phyloP scores from a whole-genome alignment of 2,329 filamentous ascomycete genomes.

The Cladosporium austrohemisphaericum region DNA sequence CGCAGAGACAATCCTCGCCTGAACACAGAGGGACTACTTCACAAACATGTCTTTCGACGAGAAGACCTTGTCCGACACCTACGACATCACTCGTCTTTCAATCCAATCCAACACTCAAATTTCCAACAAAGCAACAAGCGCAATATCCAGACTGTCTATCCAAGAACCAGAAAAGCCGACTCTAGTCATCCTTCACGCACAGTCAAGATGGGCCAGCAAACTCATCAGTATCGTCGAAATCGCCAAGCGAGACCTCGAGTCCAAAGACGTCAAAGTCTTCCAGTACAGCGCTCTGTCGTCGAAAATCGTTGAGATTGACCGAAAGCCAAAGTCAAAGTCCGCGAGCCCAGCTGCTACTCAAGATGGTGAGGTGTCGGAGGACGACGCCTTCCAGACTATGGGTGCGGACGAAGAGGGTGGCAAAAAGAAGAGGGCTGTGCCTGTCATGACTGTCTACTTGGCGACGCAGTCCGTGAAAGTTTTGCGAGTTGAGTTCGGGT shows the following conservation, averaged over 20 bases:
- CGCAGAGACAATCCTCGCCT: no score
- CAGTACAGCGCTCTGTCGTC: slow-evolving; percentile 32
- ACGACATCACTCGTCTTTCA: slow-evolving; percentile 25
- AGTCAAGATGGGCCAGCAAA: slow-evolving; percentile 51
- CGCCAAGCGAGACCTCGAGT: slow-evolving; percentile 35
- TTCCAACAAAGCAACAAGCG: slow-evolving; percentile 26
- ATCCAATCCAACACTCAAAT: slow-evolving; percentile 30
- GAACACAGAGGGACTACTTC: no score
- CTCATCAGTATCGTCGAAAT: slow-evolving; percentile 67
- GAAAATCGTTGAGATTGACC: slow-evolving; percentile 25
- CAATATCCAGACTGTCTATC: slow-evolving; percentile 23
- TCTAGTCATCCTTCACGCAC: slow-evolving; percentile 40
- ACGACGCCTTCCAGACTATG: slow-evolving; percentile 29
- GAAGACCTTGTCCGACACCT: slow-evolving; percentile 19
- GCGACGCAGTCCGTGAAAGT: slow-evolving; percentile 53
- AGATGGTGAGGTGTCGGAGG: slow-evolving; percentile 21
- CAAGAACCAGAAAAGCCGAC: slow-evolving; percentile 25
- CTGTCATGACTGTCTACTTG: slow-evolving; percentile 60
- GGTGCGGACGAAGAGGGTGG: slow-evolving; percentile 25
- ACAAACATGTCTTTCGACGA: slow-evolving; percentile 22
- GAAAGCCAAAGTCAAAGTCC: slow-evolving; percentile 16
- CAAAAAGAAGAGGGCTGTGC: slow-evolving; percentile 46
- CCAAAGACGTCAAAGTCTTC: slow-evolving; percentile 46
- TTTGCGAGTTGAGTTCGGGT: slow-evolving; percentile 32
- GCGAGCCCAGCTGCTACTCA: slow-evolving; percentile 15